phyloP scores from a whole-genome alignment of 2,329 filamentous ascomycete species.

The Curvularia lunata region DNA sequence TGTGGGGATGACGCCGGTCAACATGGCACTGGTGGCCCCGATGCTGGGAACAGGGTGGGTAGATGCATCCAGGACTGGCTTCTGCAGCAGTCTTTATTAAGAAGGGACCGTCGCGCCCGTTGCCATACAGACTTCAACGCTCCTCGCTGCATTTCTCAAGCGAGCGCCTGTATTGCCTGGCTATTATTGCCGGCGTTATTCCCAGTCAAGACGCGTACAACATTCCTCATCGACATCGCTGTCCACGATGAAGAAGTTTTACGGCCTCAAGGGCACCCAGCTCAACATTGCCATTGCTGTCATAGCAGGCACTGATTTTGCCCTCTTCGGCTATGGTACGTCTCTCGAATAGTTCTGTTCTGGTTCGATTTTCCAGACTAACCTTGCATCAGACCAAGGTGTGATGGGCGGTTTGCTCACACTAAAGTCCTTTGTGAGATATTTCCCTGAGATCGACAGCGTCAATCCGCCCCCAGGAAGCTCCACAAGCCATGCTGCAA shows the following conservation, averaged over 20 bases:
- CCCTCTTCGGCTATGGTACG: conserved; percentile 67
- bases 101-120: conserved; percentile 12
- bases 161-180: neutral
- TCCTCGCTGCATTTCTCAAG: neutral
- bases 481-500: conserved; percentile 45
- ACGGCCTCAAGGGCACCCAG: conserved; percentile 68
- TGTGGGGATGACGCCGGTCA: conserved; percentile 20
- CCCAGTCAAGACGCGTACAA: neutral
- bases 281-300: conserved; percentile 72
- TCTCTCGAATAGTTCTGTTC: neutral
- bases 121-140: neutral
- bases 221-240: neutral
- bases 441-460: conserved; percentile 53
- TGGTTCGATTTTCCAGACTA: conserved; percentile 8
- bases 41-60: conserved; percentile 10
- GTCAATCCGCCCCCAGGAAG: conserved; percentile 43
- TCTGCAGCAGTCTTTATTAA: conserved; percentile 6
- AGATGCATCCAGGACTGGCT: conserved; percentile 13
- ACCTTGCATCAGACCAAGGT: conserved; percentile 36
- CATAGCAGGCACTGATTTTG: conserved; percentile 75
- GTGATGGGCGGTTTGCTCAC: conserved; percentile 73
- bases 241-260: conserved; percentile 54
- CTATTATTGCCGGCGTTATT: neutral
- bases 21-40: conserved; percentile 14
- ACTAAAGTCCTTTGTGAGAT: conserved; percentile 64